phyloP scores from a whole-genome alignment of 495 filamentous ascomycete species.

The Geoglossum glabrum region DNA sequence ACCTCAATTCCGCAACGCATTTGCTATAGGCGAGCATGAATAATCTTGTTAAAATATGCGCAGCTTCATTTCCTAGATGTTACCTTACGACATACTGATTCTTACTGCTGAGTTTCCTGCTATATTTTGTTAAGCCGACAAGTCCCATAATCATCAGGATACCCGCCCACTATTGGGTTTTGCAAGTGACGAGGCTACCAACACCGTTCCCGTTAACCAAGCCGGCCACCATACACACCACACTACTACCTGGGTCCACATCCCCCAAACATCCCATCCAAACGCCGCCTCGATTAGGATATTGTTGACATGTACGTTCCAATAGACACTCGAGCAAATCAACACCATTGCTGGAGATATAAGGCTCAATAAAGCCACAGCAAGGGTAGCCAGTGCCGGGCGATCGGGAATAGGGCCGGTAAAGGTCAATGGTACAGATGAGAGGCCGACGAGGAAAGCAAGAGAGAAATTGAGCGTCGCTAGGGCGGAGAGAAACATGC shows the following conservation, averaged over 20 bases:
- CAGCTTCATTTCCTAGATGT: not conserved
- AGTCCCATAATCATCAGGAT: not conserved
- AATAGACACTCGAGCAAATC: not conserved
- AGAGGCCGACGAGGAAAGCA: conserved; percentile 63
- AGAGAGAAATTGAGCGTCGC: conserved; percentile 95
- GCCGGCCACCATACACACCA: conserved; percentile 99
- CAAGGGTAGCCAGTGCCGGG: not conserved
- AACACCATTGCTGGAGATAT: not conserved
- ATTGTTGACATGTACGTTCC: not conserved
- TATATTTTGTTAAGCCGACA: not conserved
- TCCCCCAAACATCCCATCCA: conserved; percentile 79
- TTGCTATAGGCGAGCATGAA: not conserved
- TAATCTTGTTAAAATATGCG: not conserved
- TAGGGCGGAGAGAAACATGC: conserved; percentile 76
- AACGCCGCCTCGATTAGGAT: conserved; percentile 53
- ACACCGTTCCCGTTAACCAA: conserved; percentile 50
- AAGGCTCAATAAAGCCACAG: conserved; percentile 10
- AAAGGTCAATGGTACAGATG: conserved; percentile 59
- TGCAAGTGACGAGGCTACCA: conserved; percentile 17
- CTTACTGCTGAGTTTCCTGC: no score
- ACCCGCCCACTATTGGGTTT: not conserved
- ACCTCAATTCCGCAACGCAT: not conserved
- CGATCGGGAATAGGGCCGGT: conserved; percentile 27
- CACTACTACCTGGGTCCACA: conserved; percentile 76
- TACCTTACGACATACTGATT: no score